A percentile compares a stretch with the other conserved stretches of the same genome.
These are phyloP conservation scores for Puccinia brachypodii DNA, from an alignment of 1,284 basidiomycete genomes.

Conservation along the genomic window DNA sequence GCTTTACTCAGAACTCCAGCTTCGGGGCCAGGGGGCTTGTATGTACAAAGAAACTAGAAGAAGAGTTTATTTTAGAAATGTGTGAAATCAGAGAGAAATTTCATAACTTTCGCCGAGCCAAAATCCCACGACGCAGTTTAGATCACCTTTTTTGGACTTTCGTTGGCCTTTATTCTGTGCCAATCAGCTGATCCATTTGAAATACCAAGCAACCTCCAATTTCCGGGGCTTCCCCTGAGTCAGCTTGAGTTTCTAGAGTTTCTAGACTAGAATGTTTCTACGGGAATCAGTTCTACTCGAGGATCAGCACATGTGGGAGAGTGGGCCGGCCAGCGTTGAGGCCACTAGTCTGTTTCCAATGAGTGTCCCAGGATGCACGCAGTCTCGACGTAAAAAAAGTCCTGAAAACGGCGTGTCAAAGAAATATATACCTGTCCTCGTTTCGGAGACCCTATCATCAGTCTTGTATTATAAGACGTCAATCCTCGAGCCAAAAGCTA, in stretches of 20 bases:
- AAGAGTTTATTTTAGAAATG: background rate
- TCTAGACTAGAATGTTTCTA: background rate
- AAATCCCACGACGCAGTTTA: no score
- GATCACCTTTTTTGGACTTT: background rate
- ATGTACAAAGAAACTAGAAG: background rate
- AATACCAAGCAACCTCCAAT: background rate
- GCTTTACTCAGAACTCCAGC: background rate
- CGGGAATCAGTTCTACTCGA: background rate
- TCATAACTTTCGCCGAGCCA: no score
- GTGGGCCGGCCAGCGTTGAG: background rate
- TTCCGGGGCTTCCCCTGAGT: no score
- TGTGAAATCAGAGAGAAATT: no score
- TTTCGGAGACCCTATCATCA: conserved; percentile 21
- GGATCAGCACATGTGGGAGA: conserved; percentile 15
- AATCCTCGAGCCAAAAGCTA: background rate
- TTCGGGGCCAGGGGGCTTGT: no score
- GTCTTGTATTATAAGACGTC: conserved; percentile 19
- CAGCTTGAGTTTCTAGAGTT: background rate
- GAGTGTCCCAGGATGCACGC: conserved; percentile 17
- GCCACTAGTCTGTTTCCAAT: background rate
- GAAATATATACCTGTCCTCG: conserved; percentile 24
- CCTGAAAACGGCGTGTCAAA: conserved; percentile 28
- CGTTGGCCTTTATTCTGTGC: background rate
- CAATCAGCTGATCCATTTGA: background rate
- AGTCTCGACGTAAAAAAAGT: background rate